Base-by-base conservation (phyloP, 768 basidiomycete species). In the Psilocybe tampanensis region DNA sequence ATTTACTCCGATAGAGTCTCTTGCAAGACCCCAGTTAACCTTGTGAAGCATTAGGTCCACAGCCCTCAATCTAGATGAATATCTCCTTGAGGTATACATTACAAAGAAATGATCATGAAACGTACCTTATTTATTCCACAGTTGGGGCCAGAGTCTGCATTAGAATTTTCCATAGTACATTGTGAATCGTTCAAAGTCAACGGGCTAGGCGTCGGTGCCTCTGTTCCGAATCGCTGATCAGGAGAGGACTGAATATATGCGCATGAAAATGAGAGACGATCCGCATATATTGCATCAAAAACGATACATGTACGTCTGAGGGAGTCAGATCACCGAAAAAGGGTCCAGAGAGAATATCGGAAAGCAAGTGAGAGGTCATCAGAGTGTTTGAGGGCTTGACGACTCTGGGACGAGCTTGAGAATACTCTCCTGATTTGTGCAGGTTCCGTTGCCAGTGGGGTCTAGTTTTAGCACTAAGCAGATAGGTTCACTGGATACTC, bases 191-290 rank as follows among this genome's bases (percentile, higher is more conserved):
- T 45, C 36, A 50, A 47, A 52, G 34, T 62, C 52, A 58, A 41
- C 52, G 55, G 54, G 52, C 45, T 59, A 59, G 53, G 57, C 33
- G 47, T 48, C 12, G 49, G 62, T 36, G 47, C 18, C 39, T 55
- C 54, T 44, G 17, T 60, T 48, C 41, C 50, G 32, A 51, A 23
- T 53, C 47, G 52, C 44, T 34, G 36, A 22, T 60, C 43, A 44
- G 56, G 59, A 59, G 64, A 65, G 44, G 61, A 52, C 66, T 68
- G 63, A 56, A 63, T 68, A 58, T 66, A 68, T 70, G 64, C 64
- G 61, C 58, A 60, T 65, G 58, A 63, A 54, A 57, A 23, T 52
- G 44, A 52, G 49, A 60, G 44, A 47, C 54, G 36, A 36, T 41
- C 44, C 53, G 53, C 62, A 60, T 59, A 62, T 52, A 60, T 39